Evolutionary conservation across 768 basidiomycete species (phyloP).

Genomic region (Rhodocollybia butyracea): DNA sequence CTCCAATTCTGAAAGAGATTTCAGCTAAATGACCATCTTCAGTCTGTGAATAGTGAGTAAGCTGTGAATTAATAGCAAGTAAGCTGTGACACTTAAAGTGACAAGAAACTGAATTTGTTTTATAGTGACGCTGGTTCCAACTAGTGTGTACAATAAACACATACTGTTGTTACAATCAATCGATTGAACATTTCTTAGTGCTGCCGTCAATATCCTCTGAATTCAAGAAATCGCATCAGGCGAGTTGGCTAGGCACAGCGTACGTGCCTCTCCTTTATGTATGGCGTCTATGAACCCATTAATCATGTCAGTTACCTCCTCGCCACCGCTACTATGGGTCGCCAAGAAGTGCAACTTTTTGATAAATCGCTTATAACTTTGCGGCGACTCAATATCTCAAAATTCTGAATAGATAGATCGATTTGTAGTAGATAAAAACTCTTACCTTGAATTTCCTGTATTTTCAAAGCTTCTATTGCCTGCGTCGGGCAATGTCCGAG

Average conservation of each 20-base stretch:
- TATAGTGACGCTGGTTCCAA: slow-evolving; percentile 73
- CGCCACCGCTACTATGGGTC: slow-evolving; percentile 75
- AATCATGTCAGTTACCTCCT: slow-evolving; percentile 57
- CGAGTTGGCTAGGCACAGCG: slow-evolving; percentile 83
- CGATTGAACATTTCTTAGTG: slow-evolving; percentile 39
- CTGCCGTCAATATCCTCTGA: slow-evolving; percentile 77
- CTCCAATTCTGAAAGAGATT: slow-evolving; percentile 33
- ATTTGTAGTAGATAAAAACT: too few species aligned
- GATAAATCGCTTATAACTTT: too few species aligned
- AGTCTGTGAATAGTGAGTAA: slow-evolving; percentile 31
- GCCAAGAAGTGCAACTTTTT: too few species aligned
- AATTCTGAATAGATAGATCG: too few species aligned
- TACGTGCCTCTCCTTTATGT: slow-evolving; percentile 25
- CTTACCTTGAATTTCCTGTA: too few species aligned
- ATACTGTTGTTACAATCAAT: slow-evolving; percentile 3
- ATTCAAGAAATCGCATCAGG: slow-evolving; percentile 73
- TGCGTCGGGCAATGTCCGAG: too few species aligned
- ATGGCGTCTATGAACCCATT: background rate
- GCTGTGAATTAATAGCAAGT: too few species aligned
- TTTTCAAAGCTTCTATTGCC: too few species aligned
- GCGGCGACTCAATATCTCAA: too few species aligned
- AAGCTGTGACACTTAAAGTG: background rate
- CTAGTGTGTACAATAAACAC: slow-evolving; percentile 45
- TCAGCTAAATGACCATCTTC: slow-evolving; percentile 20
- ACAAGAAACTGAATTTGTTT: background rate